Base-by-base conservation (phyloP, 305 asterid genomes). In the Rubia tinctorum region DNA sequence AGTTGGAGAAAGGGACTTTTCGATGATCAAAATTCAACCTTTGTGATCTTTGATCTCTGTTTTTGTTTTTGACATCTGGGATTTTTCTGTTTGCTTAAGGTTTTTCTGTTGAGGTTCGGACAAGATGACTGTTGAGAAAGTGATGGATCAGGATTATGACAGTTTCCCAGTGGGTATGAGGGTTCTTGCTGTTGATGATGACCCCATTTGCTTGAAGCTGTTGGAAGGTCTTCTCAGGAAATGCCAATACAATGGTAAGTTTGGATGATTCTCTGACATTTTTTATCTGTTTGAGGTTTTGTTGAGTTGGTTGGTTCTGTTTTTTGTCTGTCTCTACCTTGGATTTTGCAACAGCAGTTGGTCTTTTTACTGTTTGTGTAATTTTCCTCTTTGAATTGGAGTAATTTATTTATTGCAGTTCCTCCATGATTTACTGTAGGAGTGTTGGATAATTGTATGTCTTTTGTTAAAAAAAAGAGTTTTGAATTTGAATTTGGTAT, bases 111-210 rank as follows among this genome's bases (percentile, higher is more conserved):
- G 59, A 18, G 10, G 59, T 18, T 53, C 17, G 72, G 47, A 39
- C 66, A 76, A 75, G 69, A 92, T 90, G 98, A 87, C 83, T 80
- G 86, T 86, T 80, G 96, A 90, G 73, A 95, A 85, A 82, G 77
- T 78, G 65, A 82, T n/a, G n/a, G n/a, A n/a, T n/a, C n/a, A 77
- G 6, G 82, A 86, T 76, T 80, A 78, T 71, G 90, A 86, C 59
- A 72, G 71, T 37, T 88, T 92, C 45, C 98, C 98, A 0, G 86
- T 85, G 72, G 97, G 98, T 68, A 78, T 92, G 85, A 89, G 97
- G 45, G 95, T 92, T 81, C 98, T 92, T 82, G 96, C 98, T 14
- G 97, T 92, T 73, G 98, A 92, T 79, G 98, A 92, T 80, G 86
- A 90, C 76, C 88, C 84, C 43, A 79, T 75, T 81, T 92, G 97